These are phyloP conservation scores for Colletotrichum simmondsii DNA, from an alignment of 2,329 filamentous ascomycete genomes.

Conservation along the genomic window DNA sequence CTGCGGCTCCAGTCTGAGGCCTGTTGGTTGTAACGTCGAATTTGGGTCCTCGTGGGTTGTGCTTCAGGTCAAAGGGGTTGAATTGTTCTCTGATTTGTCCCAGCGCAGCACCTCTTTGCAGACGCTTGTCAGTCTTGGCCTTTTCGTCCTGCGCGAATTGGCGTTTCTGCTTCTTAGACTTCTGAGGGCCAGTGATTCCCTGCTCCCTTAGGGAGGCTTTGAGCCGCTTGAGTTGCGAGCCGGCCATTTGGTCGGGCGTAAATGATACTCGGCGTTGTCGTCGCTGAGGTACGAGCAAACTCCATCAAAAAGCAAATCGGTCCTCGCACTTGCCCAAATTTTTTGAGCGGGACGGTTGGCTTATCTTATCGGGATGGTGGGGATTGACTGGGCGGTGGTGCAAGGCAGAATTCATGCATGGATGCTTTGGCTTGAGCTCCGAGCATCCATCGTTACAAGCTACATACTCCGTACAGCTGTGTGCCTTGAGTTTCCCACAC, in stretches of 20 bases:
- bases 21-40: conserved; percentile 83
- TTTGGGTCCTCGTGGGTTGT: conserved; percentile 80
- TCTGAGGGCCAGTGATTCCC: conserved; percentile 89
- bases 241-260: conserved; percentile 73
- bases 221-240: conserved; percentile 95
- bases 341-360: conserved; percentile 36
- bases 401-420: conserved; percentile 33
- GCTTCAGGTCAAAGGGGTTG: conserved; percentile 97
- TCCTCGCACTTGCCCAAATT: conserved; percentile 34
- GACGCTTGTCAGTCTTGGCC: conserved; percentile 75
- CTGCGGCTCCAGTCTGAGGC: conserved; percentile 60
- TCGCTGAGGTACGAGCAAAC: neutral
- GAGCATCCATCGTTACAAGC: neutral
- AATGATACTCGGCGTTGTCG: conserved; percentile 13
- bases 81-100: conserved; percentile 93
- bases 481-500: neutral
- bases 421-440: neutral
- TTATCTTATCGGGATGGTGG: conserved; percentile 42
- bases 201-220: conserved; percentile 91
- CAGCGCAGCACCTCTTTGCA: conserved; percentile 81
- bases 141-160: conserved; percentile 75
- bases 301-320: neutral
- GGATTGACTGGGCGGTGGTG: conserved; percentile 35
- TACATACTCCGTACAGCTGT: neutral
- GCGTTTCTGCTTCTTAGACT: conserved; percentile 95